Evolutionary conservation across 257 asterid genomes (phyloP), one percentile per base, ranked within the genome.

Genomic region (Thymus mandschuricus): DNA sequence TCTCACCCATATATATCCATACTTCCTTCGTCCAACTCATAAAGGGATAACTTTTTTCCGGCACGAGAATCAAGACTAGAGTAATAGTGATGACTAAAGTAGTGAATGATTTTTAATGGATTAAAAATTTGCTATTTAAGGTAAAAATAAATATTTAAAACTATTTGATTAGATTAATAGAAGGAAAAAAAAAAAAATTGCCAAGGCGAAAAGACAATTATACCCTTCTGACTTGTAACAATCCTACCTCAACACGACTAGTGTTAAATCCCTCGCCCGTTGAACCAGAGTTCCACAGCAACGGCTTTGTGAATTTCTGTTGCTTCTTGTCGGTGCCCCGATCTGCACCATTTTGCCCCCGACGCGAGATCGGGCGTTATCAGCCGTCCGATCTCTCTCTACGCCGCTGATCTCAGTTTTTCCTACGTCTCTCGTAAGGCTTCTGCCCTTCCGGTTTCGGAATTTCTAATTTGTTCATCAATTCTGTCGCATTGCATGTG

Each of bases 341-440:
- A 57, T 73, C 77, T 61, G 67, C 71, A 27, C 62, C 72, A 33
- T 30, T 2, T 69, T 40, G 48, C 28, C 58, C 66, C 66, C 61
- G 61, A 5, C 66, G n/a, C 75, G 82, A 75, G 86, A 78, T 78
- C 79, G 85, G 85, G 77, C 81, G 84, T 71, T 66, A 57, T 49
- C 57, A 65, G 12, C 78, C 80, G 80, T 78, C 80, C 82, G 82
- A 76, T 71, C 85, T 79, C 79, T 61, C 86, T 73, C 79, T 76
- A 71, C 64, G 65, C 48, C 60, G 54, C 78, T 60, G 87, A 87
- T 85, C 85, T 85, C 85, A 78, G 64, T 29, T 46, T 54, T 44
- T 75, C 70, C 27, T 38, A 10, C 41, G 8, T 41, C 65, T 55
- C 62, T 54, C 38, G 86, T 78, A 60, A 84, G 85, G 48, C 45